Base-by-base conservation (phyloP, 768 basidiomycete genomes). In the Serendipita vermifera region DNA sequence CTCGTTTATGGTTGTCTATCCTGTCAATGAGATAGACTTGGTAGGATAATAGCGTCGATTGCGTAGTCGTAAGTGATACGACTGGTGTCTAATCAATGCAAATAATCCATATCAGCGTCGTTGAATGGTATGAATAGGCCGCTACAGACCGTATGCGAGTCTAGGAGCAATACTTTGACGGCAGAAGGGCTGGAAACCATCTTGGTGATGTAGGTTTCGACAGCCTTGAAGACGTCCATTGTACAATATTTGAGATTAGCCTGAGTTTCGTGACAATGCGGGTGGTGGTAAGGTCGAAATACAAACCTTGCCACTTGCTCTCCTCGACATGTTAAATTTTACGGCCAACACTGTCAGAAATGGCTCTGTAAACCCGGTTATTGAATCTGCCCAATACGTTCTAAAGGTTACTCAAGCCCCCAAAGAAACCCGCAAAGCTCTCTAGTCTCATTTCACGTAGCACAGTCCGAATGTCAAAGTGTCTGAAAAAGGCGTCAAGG, bases 21-120 rank as follows among this genome's bases (percentile, higher is more conserved):
- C 92, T 79, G 72, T 99, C 96, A 3, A 94, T 99, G 55, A 99
- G 78, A 71, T 99, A 99, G 38, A 98, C 89, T 66, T 99, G 93
- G 62, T 98, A 91, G 2, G 92, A 83, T 38, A 99, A 75, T 27
- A 99, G 76, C 6, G 83, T 85, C 2, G 92, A 91, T 66, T 98
- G 96, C 0, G 96, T 98, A 1, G 89, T 83, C 2, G 93, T 87
- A 15, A 97, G 75, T 3, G 93, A 97, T 4, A 99, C 84, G 59
- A 98, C 93, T 1, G 94, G 93, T 4, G 94, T 97, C 91, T 88
- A 60, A 9, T n/a, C 33, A 41, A 24, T 67, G 53, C 17, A 24
- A 58, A 29, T 32, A 54, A 36, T 46, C 27, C n/a, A 43, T 24
- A 36, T 35, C 38, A 40, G 55, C 38, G 36, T 40, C 7, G 11